A percentile compares a stretch with the other conserved stretches of the same genome.
Evolutionary conservation across 805 yeast genomes (phyloP).

Genomic region (Suhomyces sp.): DNA sequence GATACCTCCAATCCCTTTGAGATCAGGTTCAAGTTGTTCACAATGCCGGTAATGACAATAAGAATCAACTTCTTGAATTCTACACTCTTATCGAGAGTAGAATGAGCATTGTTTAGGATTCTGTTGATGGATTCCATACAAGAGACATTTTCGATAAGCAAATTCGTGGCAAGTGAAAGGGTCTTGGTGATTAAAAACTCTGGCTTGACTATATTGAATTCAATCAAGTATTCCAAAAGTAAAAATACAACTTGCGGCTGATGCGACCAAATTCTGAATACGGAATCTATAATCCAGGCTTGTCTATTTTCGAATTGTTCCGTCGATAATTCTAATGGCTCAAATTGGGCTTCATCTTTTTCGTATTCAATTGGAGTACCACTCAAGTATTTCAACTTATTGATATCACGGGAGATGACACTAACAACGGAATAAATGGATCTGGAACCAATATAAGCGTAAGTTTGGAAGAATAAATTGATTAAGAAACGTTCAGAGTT

Average conservation of each 20-base stretch:
- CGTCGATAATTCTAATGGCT: slow-evolving; percentile 21
- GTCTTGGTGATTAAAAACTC: slow-evolving; percentile 27
- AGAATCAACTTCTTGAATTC: slow-evolving; percentile 19
- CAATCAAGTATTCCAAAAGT: slow-evolving; percentile 43
- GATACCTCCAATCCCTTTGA: slow-evolving; percentile 14
- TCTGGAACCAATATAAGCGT: slow-evolving; percentile 83
- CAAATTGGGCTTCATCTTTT: slow-evolving; percentile 35
- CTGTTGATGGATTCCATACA: slow-evolving; percentile 45
- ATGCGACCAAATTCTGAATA: slow-evolving; percentile 44
- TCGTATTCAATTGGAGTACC: slow-evolving; percentile 32
- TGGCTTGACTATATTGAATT: slow-evolving; percentile 34
- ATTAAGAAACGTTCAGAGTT: slow-evolving; percentile 43
- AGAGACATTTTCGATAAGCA: slow-evolving; percentile 40
- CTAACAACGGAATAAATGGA: slow-evolving; percentile 60
- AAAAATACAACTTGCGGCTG: slow-evolving; percentile 47
- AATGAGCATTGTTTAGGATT: slow-evolving; percentile 24
- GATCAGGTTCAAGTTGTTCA: slow-evolving; percentile 30
- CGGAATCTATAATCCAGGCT: slow-evolving; percentile 37
- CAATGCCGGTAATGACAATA: slow-evolving; percentile 25
- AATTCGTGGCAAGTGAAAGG: slow-evolving; percentile 27
- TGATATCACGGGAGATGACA: slow-evolving; percentile 39
- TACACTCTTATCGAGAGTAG: slow-evolving; percentile 7
- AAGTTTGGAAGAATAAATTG: slow-evolving; percentile 63
- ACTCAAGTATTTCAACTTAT: slow-evolving; percentile 37
- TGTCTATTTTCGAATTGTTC: slow-evolving; percentile 31